phyloP scores from a whole-genome alignment of 2,329 filamentous ascomycete genomes.

The Penicillium griseofulvum region DNA sequence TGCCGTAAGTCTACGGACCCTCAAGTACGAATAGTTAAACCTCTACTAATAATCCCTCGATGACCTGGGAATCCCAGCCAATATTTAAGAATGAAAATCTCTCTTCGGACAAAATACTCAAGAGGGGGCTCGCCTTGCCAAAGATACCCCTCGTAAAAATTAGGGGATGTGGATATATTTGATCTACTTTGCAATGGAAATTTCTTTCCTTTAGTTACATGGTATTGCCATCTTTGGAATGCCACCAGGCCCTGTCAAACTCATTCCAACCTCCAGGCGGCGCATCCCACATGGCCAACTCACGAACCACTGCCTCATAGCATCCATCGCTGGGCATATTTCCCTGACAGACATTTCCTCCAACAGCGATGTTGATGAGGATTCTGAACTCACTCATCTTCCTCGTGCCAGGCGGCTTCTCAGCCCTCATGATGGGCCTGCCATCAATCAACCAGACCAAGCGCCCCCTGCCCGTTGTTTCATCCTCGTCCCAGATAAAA shows the following conservation, averaged over 20 bases:
- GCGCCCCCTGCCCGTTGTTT: constrained; percentile 19
- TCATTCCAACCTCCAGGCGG: constrained; percentile 22
- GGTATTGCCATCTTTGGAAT: constrained; percentile 24
- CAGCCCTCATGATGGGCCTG: constrained; percentile 23
- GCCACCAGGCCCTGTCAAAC: constrained; percentile 19
- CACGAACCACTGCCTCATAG: constrained; percentile 24
- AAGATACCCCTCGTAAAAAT: too few species aligned
- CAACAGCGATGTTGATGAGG: constrained; percentile 26
- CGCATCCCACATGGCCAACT: constrained; percentile 26
- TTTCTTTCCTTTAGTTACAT: constrained; percentile 11
- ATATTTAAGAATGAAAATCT: too few species aligned
- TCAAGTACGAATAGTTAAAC: too few species aligned
- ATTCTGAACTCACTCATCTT: constrained; percentile 28
- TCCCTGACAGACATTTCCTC: constrained; percentile 26
- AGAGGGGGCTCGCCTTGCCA: too few species aligned
- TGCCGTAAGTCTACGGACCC: too few species aligned
- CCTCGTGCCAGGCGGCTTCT: constrained; percentile 25
- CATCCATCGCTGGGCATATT: constrained; percentile 24
- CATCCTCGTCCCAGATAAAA: constrained; percentile 27
- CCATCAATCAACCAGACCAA: constrained; percentile 27
- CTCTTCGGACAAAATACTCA: too few species aligned
- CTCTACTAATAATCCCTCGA: too few species aligned
- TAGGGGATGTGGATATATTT: too few species aligned
- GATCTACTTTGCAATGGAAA: too few species aligned
- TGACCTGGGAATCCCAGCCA: too few species aligned